Evolutionary conservation across 345 rosid species (phyloP), one percentile per base, ranked within the genome.

Genomic region (Salix dunnii): DNA sequence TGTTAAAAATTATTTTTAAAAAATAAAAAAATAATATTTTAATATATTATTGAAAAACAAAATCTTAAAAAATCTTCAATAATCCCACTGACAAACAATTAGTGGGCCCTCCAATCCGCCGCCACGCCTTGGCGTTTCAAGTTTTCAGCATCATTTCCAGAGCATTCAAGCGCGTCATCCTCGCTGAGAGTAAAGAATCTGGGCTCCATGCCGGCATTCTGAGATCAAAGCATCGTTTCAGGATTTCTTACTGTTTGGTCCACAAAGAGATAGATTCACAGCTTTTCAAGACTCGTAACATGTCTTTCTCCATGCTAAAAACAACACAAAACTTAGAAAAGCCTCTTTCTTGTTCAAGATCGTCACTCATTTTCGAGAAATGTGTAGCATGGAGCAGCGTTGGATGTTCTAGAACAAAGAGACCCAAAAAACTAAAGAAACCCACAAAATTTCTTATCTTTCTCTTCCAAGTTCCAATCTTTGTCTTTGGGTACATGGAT

Each of bases 341-440:
- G 85, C 77, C 27, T 85, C 71, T 87, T 90, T 33, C 85, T 71
- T 77, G 70, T 49, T 70, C 79, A 79, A 85, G 71, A 77, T 84
- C 89, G 55, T 85, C 86, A 33, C 74, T 84, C 94, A 89, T 89
- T 82, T 89, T 91, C 76, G 88, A 74, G 85, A 87, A 87, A 84
- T 80, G 79, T 25, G 90, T 84, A 23, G 92, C 92, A 43, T n/a
- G 87, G 79, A 43, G 85, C 90, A 3, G 87, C 72, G 68, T 84
- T 89, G 62, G 84, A 36, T 70, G 90, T 31, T 31, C 33, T 31
- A 31, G 33, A 31, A 31, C 33, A 31, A 31, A 31, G 33, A 31
- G 33, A 31, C 4, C 33, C 33, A 31, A 31, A 31, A 55, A 55
- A 0, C 4, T 25, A n/a, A 20, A 21, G 60, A 53, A 21, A 7